These are phyloP conservation scores for Lasiodiplodia theobromae DNA, from an alignment of 2,329 filamentous ascomycete species.

Conservation along the genomic window DNA sequence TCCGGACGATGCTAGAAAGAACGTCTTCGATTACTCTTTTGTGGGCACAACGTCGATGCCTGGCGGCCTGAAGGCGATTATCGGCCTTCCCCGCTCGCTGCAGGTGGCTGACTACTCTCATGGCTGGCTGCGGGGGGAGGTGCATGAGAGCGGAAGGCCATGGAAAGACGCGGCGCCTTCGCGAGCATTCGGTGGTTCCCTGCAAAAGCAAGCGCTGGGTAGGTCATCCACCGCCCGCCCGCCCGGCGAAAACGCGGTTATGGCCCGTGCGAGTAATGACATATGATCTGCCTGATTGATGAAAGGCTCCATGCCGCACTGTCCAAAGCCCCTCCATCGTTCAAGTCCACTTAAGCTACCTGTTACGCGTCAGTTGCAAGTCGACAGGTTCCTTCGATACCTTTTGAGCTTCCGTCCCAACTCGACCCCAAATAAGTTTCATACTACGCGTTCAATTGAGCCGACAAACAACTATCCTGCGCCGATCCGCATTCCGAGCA, in stretches of 20 bases:
- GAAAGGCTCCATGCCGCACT: not conserved
- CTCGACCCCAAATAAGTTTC: not conserved
- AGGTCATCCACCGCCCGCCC: not conserved
- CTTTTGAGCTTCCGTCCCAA: not conserved
- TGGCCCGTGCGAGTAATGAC: conserved; percentile 17
- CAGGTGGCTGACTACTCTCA: not conserved
- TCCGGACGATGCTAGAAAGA: conserved; percentile 16
- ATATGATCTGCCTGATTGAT: conserved; percentile 12
- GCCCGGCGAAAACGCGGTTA: conserved; percentile 5
- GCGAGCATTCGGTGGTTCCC: not conserved
- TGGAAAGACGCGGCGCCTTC: conserved; percentile 7
- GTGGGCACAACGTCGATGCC: not conserved
- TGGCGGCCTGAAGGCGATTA: not conserved
- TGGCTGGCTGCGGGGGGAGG: conserved; percentile 6
- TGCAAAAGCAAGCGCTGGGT: not conserved
- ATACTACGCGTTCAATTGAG: not conserved
- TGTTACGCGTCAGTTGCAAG: not conserved
- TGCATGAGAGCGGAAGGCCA: conserved; percentile 21
- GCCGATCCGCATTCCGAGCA: not conserved
- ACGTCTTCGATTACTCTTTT: not conserved
- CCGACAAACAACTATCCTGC: not conserved
- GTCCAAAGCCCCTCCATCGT: not conserved
- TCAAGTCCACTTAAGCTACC: not conserved
- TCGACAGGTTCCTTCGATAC: not conserved
- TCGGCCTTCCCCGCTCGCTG: not conserved